These are phyloP conservation scores for Eucalyptus marginata DNA, from an alignment of 345 rosid genomes.

Conservation along the genomic window DNA sequence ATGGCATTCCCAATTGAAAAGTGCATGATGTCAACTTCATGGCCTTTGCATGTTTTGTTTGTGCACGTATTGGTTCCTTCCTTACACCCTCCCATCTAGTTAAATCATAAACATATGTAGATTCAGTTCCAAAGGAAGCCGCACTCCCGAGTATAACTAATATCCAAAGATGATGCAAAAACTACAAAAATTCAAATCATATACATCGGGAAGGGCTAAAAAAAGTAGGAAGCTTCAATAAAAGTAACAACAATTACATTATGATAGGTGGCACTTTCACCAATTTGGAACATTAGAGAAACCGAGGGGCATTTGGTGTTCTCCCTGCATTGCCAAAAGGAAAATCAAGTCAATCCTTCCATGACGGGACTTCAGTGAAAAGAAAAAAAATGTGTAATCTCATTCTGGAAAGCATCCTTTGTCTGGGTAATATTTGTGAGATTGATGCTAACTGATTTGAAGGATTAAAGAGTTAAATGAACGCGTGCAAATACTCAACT, in stretches of 20 bases:
- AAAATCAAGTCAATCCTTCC: neutral
- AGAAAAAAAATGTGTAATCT: neutral
- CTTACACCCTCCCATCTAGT: slow-evolving; percentile 92
- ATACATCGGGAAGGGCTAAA: neutral
- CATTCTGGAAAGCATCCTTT: neutral
- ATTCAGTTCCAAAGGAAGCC: neutral
- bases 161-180: neutral
- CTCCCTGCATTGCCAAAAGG: slow-evolving; percentile 35
- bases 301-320: slow-evolving; percentile 74
- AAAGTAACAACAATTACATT: slow-evolving; percentile 32
- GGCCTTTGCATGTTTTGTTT: slow-evolving; percentile 82
- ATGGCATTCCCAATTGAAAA: slow-evolving; percentile 94
- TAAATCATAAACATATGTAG: neutral
- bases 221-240: neutral
- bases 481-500: neutral
- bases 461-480: neutral
- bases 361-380: neutral
- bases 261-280: slow-evolving; percentile 79
- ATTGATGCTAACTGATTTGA: neutral
- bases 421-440: neutral
- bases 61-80: slow-evolving; percentile 59
- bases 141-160: neutral
- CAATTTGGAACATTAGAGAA: slow-evolving; percentile 91
- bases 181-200: neutral
- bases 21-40: slow-evolving; percentile 99